Evolutionary conservation across 352 stramenopile species (phyloP), one percentile per base, ranked within the genome.

Genomic region (Pythium vanterpoolii): DNA sequence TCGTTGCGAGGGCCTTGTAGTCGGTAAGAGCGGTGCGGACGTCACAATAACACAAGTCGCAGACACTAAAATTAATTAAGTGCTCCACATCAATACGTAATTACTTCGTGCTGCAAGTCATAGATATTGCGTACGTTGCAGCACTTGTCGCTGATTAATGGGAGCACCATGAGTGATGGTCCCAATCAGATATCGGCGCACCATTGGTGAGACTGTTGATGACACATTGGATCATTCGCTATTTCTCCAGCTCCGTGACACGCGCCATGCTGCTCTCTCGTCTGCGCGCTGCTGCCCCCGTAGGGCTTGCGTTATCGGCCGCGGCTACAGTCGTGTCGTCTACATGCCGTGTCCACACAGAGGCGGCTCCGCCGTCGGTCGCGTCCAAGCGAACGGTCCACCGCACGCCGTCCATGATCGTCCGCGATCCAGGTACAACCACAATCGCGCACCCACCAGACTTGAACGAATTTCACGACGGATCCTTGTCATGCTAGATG

Each of bases 361-460:
- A 65, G 19, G 43, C 27, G 1, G 24, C 43, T n/a, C 24, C 19
- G 24, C 38, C 42, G 18, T 58, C 51, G 5, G 30, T 62, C 21
- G 45, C 51, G 16, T 27, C 43, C 34, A 60, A 60, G 44, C 50
- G 50, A 11, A 43, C 33, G 2, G 43, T 43, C 42, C 50, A 56
- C 14, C 33, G 11, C 43, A 45, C 52, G 40, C 65, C 68, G 9
- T 56, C 69, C 51, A 76, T 76, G 68, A 68, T 66, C 47, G 46
- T 76, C 24, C 56, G 64, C 31, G 63, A 86, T 54, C 76, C 76
- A 47, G 76, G 76, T 81, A 51, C 3, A 49, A 28, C 16, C n/a
- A n/a, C n/a, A n/a, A n/a, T n/a, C n/a, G n/a, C n/a, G n/a, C n/a
- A n/a, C n/a, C n/a, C n/a, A n/a, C n/a, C n/a, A n/a, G n/a, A n/a